Evolutionary conservation across 345 rosid species (phyloP).

Genomic region (Acer yangbiense): DNA sequence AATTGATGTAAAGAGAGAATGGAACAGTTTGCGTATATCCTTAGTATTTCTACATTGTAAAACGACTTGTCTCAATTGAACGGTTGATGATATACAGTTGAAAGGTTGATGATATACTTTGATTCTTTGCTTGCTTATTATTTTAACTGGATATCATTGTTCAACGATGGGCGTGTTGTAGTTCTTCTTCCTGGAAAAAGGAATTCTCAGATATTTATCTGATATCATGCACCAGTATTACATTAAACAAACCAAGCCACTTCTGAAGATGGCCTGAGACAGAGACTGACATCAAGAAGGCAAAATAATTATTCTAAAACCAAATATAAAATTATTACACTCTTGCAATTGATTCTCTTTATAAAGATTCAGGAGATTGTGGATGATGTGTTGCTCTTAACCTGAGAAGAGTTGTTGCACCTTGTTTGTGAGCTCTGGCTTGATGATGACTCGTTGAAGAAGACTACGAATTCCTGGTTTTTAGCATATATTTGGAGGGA

Average conservation of each 20-base stretch:
- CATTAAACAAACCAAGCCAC: not conserved
- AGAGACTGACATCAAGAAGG: not conserved
- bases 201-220: not conserved
- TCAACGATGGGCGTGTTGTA: not conserved
- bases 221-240: not conserved
- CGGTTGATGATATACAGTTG: not conserved
- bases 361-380: slow-evolving; percentile 8
- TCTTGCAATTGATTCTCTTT: not conserved
- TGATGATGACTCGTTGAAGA: slow-evolving; percentile 52
- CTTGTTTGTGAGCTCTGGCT: slow-evolving; percentile 38
- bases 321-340: not conserved
- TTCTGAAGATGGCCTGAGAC: not conserved
- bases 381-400: slow-evolving; percentile 31
- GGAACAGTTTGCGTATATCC: not conserved
- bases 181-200: not conserved
- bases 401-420: slow-evolving; percentile 29
- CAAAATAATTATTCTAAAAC: not conserved
- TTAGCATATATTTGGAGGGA: slow-evolving; percentile 50
- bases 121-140: not conserved
- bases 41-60: not conserved
- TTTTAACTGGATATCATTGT: not conserved
- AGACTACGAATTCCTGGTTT: slow-evolving; percentile 37
- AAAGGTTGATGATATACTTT: not conserved
- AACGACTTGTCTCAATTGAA: not conserved
- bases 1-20: not conserved